Percentiles rank a stretch among this genome's conserved stretches.
Conservation (phyloP, 805 yeast species). For the Pichia insulana region DNA sequence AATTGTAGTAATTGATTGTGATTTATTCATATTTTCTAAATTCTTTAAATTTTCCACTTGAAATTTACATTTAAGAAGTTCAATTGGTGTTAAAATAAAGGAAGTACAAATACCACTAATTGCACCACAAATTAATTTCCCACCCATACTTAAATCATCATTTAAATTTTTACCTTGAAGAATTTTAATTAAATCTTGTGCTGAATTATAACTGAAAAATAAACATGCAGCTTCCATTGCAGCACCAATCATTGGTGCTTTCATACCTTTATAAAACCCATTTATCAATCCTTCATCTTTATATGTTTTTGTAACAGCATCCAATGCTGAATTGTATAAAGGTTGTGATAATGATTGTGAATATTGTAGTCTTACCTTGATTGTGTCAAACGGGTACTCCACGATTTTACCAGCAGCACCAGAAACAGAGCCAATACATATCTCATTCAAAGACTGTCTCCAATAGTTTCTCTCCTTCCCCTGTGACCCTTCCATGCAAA, state of each 20-base stretch:
- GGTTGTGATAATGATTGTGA: constrained; percentile 53
- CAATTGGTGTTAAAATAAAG: constrained; percentile 84
- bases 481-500: too few species aligned
- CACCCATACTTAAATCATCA: constrained; percentile 17
- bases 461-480: constrained; percentile 12
- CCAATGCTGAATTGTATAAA: constrained; percentile 49
- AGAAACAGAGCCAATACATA: constrained; percentile 46
- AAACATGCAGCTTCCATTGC: constrained; percentile 81
- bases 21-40: constrained; percentile 13
- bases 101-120: constrained; percentile 77
- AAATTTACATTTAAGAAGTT: constrained; percentile 76
- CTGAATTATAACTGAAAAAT: constrained; percentile 54
- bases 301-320: constrained; percentile 57
- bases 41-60: constrained; percentile 51
- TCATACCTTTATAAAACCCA: constrained; percentile 74
- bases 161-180: constrained; percentile 14
- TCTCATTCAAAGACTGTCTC: constrained; percentile 30
- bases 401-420: constrained; percentile 80
- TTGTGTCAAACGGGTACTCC: constrained; percentile 90
- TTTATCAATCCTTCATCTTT: constrained; percentile 53
- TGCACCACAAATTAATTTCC: constrained; percentile 60
- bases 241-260: constrained; percentile 83
- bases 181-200: constrained; percentile 31
- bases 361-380: constrained; percentile 73
- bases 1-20: constrained; percentile 28